Evolutionary conservation across 208 protist species (phyloP), one percentile per base, ranked within the genome.

Genomic region (Wallacemonas collosoma): DNA sequence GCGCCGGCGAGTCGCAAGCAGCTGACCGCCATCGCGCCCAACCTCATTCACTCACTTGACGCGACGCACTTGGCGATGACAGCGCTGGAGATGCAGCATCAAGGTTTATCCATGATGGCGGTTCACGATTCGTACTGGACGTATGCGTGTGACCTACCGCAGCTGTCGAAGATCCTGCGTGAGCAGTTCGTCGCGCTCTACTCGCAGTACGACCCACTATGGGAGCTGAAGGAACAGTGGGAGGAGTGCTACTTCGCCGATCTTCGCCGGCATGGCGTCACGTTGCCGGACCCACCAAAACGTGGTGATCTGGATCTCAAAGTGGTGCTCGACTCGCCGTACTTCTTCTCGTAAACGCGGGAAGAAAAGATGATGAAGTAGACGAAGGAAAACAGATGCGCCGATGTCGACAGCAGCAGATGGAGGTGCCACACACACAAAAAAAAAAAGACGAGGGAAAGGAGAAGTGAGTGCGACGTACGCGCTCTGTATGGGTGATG

Each of bases 121-220:
- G 98, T 99, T 63, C 98, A 99, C 75, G 99, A 99, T 85, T 97
- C 88, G 14, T 99, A 96, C 87, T 99, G 98, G 98, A 99, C 98
- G 5, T 98, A 99, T 81, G 96, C 98, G 6, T 89, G 85, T 36
- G 85, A 97, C 56, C 80, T 99, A 43, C 97, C 98, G 56, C 26
- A 72, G 54, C 89, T 99, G 80, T 98, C 90, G 71, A 44, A 75
- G 53, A 83, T 99, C 40, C 77, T 99, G 43, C 92, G 98, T 53
- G 82, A 99, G 71, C 82, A 98, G 75, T 99, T 99, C 77, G 90
- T 99, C 3, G 85, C 95, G 36, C 83, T 99, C 14, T 99, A 99
- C 91, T 80, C 79, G 40, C 83, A 91, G 67, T 91, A 95, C 74
- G 93, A 97, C 73, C 93, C 93, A 4, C 63, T 97, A 60, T 95